Evolutionary conservation across 306 rosid species (phyloP), one percentile per base, ranked within the genome.

Genomic region (Vachellia pachyceras): DNA sequence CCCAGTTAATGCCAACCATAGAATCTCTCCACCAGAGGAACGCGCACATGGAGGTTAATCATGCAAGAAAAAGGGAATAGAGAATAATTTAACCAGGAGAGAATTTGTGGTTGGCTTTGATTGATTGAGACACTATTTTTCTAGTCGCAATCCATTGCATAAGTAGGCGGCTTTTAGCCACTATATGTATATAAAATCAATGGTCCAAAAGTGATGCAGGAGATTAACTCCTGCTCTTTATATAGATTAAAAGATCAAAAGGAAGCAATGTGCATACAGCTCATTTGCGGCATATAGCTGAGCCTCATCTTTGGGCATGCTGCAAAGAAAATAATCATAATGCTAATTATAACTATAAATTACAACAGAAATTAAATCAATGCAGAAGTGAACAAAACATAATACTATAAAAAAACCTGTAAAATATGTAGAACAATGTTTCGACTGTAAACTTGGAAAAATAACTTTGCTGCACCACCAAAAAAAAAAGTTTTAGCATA

Each of bases 231-330:
- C 14, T 25, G 35, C 67, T 11, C 67, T 25, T 39, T 69, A n/a
- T 22, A 41, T 11, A 41, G 9, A 69, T 20, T 69, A 40, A 42
- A 20, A 20, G 54, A 20, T 69, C 29, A 42, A 11, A 1, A n/a
- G 36, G 69, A 63, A 13, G 10, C 2, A 39, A 44, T 61, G 49
- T 65, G 76, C 98, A 64, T 96, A 96, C 99, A 93, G 97, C 82
- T 96, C 99, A 80, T 89, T 84, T 35, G 97, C 90, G 29, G 98
- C 98, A 78, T 85, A 89, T 82, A 92, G 52, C 80, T 96, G 99
- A n/a, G 97, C 97, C 85, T 92, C 98, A 63, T 96, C 99, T 82
- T 90, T 93, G 36, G 99, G 99, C 97, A 96, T 92, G 82, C 99
- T 96, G 92, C 85, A 88, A 63, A 81, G 55, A 79, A 75, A 41